Evolutionary conservation across 2,329 filamentous ascomycete genomes (phyloP).

Genomic region (Colletotrichum brevisporum): DNA sequence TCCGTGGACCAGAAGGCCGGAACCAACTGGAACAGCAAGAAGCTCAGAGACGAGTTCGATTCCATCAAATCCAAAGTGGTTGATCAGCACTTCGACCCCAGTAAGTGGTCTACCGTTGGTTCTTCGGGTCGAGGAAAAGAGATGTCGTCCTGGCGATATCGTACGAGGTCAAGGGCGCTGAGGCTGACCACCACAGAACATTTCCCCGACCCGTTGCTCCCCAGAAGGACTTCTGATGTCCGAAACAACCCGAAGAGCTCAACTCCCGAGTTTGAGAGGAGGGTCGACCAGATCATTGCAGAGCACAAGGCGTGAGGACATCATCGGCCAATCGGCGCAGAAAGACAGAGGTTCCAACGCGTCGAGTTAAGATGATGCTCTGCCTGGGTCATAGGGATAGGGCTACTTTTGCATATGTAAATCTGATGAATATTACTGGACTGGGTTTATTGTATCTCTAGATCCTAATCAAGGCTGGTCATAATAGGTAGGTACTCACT

Average conservation of each 20-base stretch:
- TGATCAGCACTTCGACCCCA: conserved; percentile 62
- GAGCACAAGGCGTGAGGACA: conserved; percentile 17
- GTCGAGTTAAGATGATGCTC: too few species aligned
- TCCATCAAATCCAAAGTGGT: conserved; percentile 53
- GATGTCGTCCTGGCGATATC: too few species aligned
- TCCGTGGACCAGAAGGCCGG: conserved; percentile 45
- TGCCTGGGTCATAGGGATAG: too few species aligned
- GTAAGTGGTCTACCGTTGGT: conserved; percentile 42
- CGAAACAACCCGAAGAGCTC: conserved; percentile 55
- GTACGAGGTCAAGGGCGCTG: too few species aligned
- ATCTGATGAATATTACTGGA: too few species aligned
- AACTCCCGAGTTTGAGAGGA: conserved; percentile 57
- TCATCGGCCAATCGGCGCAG: neutral
- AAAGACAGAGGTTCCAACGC: too few species aligned
- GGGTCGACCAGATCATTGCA: conserved; percentile 53
- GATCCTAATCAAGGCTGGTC: too few species aligned
- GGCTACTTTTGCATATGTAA: too few species aligned
- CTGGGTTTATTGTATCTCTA: too few species aligned
- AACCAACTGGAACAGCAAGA: conserved; percentile 50
- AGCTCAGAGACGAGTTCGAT: conserved; percentile 61
- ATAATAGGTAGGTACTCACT: too few species aligned
- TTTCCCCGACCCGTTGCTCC: conserved; percentile 63
- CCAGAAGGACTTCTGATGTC: conserved; percentile 51
- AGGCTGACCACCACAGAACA: conserved; percentile 46
- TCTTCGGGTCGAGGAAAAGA: too few species aligned